Base-by-base conservation (phyloP, 768 basidiomycete genomes). In the Neoboletus magnificus region DNA sequence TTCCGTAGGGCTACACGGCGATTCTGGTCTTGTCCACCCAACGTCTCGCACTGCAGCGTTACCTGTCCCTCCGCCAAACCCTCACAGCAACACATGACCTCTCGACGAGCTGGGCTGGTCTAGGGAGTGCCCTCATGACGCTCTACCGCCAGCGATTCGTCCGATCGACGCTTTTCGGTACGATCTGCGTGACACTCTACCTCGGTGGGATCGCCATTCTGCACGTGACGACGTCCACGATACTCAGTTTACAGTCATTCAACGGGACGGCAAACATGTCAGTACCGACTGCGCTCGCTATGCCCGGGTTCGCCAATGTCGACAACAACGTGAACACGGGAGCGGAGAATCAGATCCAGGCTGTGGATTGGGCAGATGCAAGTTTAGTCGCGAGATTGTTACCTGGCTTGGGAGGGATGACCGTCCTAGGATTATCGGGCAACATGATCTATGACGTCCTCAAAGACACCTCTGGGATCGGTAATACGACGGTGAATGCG, bases 201-300 rank as follows among this genome's bases (percentile, higher is more conserved):
- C 56, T 60, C 10, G 52, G 32, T 13, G 37, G 48, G 23, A 62
- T 62, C 18, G 36, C 55, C 11, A 32, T 57, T 8, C 53, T 60
- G 11, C 58, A 62, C 30, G 53, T 65, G 45, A 32, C 52, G 58
- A 23, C 59, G 48, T 7, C 52, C 49, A 20, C 15, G 52, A 29
- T 48, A 62, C 8, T 37, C 20, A 18, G 41, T 65, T 42, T 42
- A 2, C 43, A 58, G 27, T 33, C 54, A 15, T 59, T 62, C 49
- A 52, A 62, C 16, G 29, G 29, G n/a, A 50, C 63, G 22, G 15
- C 20, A 12, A 42, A 18, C 15, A 35, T 36, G 12, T 37, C 39
- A 5, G 43, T 33, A 4, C 27, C 52, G 2, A 46, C 36, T 18
- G 22, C 35, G n/a, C 46, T 48, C 12, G 20, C 35, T 4, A 12